Conservation (phyloP, 768 basidiomycete genomes). For the Sarcomyxa edulis region DNA sequence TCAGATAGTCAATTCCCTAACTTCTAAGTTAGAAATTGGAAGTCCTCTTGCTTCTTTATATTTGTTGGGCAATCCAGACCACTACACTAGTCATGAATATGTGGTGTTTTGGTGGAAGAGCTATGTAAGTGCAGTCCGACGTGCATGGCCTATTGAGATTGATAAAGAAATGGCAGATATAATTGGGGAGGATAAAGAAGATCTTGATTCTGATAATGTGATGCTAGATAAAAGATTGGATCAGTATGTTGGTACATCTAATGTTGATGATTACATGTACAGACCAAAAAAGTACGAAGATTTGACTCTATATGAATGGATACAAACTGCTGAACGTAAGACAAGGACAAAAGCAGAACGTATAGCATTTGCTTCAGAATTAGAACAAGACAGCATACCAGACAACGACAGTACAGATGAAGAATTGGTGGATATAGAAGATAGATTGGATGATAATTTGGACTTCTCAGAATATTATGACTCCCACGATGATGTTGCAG, state of each 20-base stretch:
- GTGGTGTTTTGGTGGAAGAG: constrained; percentile 3
- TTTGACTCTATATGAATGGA: constrained; percentile 13
- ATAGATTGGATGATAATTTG: not conserved
- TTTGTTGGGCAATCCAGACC: constrained; percentile 20
- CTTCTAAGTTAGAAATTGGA: constrained; percentile 23
- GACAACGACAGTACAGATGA: not conserved
- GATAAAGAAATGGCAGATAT: constrained; percentile 10
- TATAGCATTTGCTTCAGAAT: not conserved
- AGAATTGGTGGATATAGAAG: not conserved
- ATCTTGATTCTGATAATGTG: constrained; percentile 12
- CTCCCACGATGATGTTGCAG: constrained; percentile 4
- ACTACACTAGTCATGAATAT: constrained; percentile 8
- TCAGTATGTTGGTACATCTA: constrained; percentile 13
- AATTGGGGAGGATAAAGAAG: constrained; percentile 5
- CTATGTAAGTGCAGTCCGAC: constrained; percentile 12
- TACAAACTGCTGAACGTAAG: constrained; percentile 4
- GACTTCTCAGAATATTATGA: not conserved
- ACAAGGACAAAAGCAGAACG: not conserved
- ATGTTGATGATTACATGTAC: constrained; percentile 12
- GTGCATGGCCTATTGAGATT: constrained; percentile 6
- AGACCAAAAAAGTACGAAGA: constrained; percentile 7
- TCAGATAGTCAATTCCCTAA: constrained; percentile 22
- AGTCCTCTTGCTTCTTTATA: constrained; percentile 21
- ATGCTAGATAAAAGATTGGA: constrained; percentile 12
- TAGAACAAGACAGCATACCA: not conserved